Evolutionary conservation across 257 asterid species (phyloP), one percentile per base, ranked within the genome.

Genomic region (Datura wrightii): DNA sequence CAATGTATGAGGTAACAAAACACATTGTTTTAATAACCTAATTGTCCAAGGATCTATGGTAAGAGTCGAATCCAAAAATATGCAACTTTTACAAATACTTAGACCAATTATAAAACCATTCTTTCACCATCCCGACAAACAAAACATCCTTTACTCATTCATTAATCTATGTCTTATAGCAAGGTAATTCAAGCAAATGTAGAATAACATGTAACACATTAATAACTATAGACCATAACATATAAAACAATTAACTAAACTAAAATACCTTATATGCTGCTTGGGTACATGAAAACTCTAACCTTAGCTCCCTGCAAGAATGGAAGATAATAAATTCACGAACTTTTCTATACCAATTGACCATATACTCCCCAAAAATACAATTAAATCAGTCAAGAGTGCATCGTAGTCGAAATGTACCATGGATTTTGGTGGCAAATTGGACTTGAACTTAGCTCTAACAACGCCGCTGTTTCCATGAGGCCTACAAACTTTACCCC

Each of bases 401-500:
- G 1, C 5, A 10, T 2, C 0, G 3, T 0, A 3, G 1, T 46
- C 0, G 0, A 50, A 56, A 8, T 53, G 3, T 88, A 92, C 97
- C 58, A 82, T 82, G 1, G 84, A 82, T 2, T 82, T 82, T 14
- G 84, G 84, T 82, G 84, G 84, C 16, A 62, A 19, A 36, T 82
- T 62, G 59, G 84, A 82, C 42, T 62, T 82, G 84, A 82, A 82
- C 5, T 82, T 82, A 62, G 84, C 84, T 82, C 59, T 82, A 50
- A 60, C 78, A 1, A 82, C 72, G 0, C 84, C 84, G 24, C 84
- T 82, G 36, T 82, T 82, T 2, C 98, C 98, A 24, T 94, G 98
- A 14, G 98, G 98, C 84, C 98, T 90, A 24, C 88, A 79, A 14
- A 93, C 97, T 86, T 94, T 94, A 0, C 98, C 98, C 97, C 72